Evolutionary conservation across 345 rosid species (phyloP).

Genomic region (Anastatica hierochuntica): DNA sequence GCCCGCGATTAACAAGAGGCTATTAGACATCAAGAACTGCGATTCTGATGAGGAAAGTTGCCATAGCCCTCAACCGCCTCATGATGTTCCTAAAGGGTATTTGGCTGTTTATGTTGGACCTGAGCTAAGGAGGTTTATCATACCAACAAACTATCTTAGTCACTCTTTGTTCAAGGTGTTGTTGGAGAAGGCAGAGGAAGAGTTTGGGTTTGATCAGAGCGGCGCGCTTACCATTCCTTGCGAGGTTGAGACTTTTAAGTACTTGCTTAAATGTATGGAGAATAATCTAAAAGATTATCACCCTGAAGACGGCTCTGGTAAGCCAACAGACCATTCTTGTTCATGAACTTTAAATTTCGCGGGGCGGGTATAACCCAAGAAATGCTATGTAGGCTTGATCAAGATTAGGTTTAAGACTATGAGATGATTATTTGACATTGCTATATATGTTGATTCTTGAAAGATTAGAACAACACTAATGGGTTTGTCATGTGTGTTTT

Average conservation of each 20-base stretch:
- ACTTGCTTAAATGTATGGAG: slow-evolving; percentile 76
- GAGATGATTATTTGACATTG: not conserved
- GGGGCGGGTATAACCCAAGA: too few relatives aligned
- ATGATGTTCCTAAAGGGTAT: slow-evolving; percentile 83
- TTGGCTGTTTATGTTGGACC: slow-evolving; percentile 85
- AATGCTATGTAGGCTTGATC: too few relatives aligned
- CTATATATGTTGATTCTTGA: slow-evolving; percentile 5
- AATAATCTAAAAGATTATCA: slow-evolving; percentile 37
- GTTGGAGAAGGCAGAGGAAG: slow-evolving; percentile 86
- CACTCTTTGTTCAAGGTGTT: slow-evolving; percentile 81
- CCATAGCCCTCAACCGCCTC: slow-evolving; percentile 60
- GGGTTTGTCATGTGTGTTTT: slow-evolving; percentile 6
- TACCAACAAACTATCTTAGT: slow-evolving; percentile 77
- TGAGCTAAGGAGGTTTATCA: slow-evolving; percentile 88
- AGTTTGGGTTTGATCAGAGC: slow-evolving; percentile 78
- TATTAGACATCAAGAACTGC: slow-evolving; percentile 30
- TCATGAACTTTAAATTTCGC: not conserved
- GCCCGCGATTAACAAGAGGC: slow-evolving; percentile 41
- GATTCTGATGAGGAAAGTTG: slow-evolving; percentile 86
- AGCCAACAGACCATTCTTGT: not conserved
- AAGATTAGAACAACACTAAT: not conserved
- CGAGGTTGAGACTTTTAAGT: slow-evolving; percentile 95
- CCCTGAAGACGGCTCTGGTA: slow-evolving; percentile 27
- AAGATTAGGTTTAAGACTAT: too few relatives aligned
- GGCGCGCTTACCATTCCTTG: slow-evolving; percentile 88